Evolutionary conservation across 345 rosid genomes (phyloP), one percentile per base, ranked within the genome.

Genomic region (Gossypium rotundifolium): DNA sequence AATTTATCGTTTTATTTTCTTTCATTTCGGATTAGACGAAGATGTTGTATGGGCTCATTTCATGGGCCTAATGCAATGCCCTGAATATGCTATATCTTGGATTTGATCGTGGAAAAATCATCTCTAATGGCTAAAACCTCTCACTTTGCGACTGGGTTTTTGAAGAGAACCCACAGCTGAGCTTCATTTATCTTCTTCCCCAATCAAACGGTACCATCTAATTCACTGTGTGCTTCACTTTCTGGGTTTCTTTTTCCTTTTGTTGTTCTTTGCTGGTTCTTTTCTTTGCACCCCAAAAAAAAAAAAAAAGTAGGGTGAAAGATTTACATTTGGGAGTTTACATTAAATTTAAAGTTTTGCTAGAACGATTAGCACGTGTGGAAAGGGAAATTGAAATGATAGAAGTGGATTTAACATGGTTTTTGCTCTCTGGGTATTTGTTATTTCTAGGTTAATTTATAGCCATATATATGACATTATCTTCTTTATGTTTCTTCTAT

Each of bases 191-290:
- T 60, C 64, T 60, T 60, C 64, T 3, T 60, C 33, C 2, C 64
- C 18, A 25, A 59, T 20, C 70, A n/a, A 64, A 38, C 7, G 71
- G 20, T 67, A 23, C 57, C 10, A 18, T 46, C 85, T 22, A 23
- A 67, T 23, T 23, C 40, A 23, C 40, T 7, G 14, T 23, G 48
- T 27, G 5, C 55, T 22, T 46, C 23, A 13, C 18, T 22, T 46
- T 46, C 11, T 14, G 11, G 69, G 69, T 5, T 67, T 67, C 20
- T 67, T 48, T 22, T 46, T 48, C 5, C 52, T 17, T 65, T 7
- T 42, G 23, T 33, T 7, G 22, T 27, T 25, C 65, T 13, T 25
- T 8, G 2, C n/a, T 27, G 27, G 46, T 27, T 25, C 65, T 60
- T 25, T 8, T 6, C n/a, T 27, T 29, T 27, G 25, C 29, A 61